phyloP scores from a whole-genome alignment of 139 green algal species.

The Haematococcus sp. region DNA sequence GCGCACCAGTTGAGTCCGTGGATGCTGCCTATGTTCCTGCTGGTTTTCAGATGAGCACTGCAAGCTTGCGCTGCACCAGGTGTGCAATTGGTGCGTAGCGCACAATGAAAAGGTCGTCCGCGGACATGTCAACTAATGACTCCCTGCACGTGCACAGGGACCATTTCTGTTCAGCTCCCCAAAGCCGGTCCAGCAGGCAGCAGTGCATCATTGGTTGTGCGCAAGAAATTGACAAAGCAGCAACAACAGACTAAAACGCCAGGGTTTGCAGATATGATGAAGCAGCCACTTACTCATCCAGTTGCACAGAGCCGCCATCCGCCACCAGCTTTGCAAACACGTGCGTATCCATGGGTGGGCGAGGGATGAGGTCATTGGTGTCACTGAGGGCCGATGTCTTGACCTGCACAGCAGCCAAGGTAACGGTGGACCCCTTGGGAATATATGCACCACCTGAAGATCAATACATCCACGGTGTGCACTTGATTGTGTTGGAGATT shows the following conservation, averaged over 20 bases:
- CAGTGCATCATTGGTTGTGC: background rate
- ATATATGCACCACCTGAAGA: too few species aligned
- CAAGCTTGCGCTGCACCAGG: conserved; percentile 22
- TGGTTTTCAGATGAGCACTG: conserved; percentile 34
- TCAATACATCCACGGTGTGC: too few species aligned
- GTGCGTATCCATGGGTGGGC: conserved; percentile 28
- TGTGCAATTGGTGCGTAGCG: conserved; percentile 21
- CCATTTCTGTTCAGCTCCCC: background rate
- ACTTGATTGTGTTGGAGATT: too few species aligned
- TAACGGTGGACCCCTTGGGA: too few species aligned
- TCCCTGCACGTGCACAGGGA: conserved; percentile 7
- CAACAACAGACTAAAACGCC: background rate
- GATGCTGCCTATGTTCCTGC: too few species aligned
- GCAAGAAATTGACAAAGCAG: too few species aligned
- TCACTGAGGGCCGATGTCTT: conserved; percentile 5
- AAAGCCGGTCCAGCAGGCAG: background rate
- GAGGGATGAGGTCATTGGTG: conserved; percentile 30
- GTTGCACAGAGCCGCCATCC: conserved; percentile 27
- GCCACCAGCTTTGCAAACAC: conserved; percentile 30
- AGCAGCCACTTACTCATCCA: conserved; percentile 29
- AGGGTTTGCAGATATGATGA: background rate
- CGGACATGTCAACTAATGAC: conserved; percentile 36
- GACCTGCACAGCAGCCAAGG: conserved; percentile 1
- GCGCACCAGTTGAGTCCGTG: too few species aligned
- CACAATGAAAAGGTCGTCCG: conserved; percentile 39